phyloP scores from a whole-genome alignment of 2,329 filamentous ascomycete genomes.

The Exophiala lecanii-corni region DNA sequence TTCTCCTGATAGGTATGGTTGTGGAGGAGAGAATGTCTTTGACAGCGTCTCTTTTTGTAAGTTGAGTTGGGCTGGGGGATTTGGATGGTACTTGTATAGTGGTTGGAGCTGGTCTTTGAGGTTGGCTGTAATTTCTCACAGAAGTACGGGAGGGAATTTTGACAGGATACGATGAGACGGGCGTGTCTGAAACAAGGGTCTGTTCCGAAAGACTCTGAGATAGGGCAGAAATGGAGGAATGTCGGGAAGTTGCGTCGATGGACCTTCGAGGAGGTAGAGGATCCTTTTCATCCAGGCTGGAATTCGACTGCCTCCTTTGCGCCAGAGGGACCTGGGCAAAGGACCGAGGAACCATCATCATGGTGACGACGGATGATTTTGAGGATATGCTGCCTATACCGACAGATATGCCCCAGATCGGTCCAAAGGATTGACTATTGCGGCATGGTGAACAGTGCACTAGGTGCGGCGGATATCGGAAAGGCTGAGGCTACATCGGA shows the following conservation, averaged over 20 bases:
- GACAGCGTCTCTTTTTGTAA: constrained; percentile 19
- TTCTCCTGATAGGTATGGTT: constrained; percentile 51
- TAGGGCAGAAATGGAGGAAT: constrained; percentile 12
- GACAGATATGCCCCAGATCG: no score
- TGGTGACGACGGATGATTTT: no score
- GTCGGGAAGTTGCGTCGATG: constrained; percentile 1
- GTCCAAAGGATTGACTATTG: no score
- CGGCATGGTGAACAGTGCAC: no score
- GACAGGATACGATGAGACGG: constrained; percentile 14
- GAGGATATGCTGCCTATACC: no score
- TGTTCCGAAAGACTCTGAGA: constrained; percentile 14
- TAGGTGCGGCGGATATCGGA: no score
- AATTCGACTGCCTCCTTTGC: constrained; percentile 23
- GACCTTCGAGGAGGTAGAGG: constrained; percentile 7
- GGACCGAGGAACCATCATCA: constrained; percentile 40
- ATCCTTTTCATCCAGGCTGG: constrained; percentile 14
- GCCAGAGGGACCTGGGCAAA: constrained; percentile 35
- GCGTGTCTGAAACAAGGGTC: constrained; percentile 2
- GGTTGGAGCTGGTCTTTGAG: constrained; percentile 11
- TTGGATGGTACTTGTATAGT: constrained; percentile 10
- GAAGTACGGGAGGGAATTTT: constrained; percentile 14
- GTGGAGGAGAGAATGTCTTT: constrained; percentile 51
- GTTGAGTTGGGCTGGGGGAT: background rate
- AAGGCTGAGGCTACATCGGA: no score
- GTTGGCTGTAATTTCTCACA: background rate